Conservation (phyloP, 768 basidiomycete genomes). For the Tylopilus balloui region DNA sequence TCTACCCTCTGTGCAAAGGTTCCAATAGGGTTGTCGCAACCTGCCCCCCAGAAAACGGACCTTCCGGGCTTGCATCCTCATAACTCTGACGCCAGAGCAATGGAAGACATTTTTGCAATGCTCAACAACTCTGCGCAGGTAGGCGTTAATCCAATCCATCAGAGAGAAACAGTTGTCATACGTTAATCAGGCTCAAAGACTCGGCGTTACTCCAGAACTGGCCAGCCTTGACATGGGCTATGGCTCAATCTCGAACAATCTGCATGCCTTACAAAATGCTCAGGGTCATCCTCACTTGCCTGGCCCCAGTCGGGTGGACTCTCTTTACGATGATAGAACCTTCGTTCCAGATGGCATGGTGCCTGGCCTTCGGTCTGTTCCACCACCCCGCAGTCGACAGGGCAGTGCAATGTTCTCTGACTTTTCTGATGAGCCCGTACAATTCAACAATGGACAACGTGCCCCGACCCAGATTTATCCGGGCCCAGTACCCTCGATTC, state of each 20-base stretch:
- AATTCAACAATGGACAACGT: constrained; percentile 58
- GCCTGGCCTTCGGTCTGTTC: constrained; percentile 69
- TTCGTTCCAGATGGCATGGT: constrained; percentile 86
- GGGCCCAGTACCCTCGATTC: constrained; percentile 45
- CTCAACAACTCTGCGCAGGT: constrained; percentile 75
- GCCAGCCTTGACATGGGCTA: constrained; percentile 26
- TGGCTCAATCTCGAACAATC: constrained; percentile 20
- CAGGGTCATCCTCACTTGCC: constrained; percentile 38
- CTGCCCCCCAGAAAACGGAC: constrained; percentile 48
- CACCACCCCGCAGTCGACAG: constrained; percentile 59
- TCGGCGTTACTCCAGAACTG: constrained; percentile 21
- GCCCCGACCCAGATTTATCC: constrained; percentile 55
- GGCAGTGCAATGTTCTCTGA: constrained; percentile 52
- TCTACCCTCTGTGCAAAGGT: constrained; percentile 34
- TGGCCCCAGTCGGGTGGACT: constrained; percentile 50
- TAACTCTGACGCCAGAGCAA: constrained; percentile 51
- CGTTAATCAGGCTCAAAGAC: constrained; percentile 27
- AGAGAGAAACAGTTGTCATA: constrained; percentile 5
- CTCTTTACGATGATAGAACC: constrained; percentile 71
- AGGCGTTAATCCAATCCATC: constrained; percentile 17
- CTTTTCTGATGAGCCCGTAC: constrained; percentile 56
- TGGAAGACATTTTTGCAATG: constrained; percentile 82
- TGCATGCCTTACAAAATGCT: constrained; percentile 41
- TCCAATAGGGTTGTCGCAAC: constrained; percentile 41
- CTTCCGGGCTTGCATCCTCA: constrained; percentile 32